A percentile compares a stretch with the other conserved stretches of the same genome.
These are phyloP conservation scores for Verticillium zaregamsianum DNA, from an alignment of 2,329 filamentous ascomycete genomes.

Conservation along the genomic window DNA sequence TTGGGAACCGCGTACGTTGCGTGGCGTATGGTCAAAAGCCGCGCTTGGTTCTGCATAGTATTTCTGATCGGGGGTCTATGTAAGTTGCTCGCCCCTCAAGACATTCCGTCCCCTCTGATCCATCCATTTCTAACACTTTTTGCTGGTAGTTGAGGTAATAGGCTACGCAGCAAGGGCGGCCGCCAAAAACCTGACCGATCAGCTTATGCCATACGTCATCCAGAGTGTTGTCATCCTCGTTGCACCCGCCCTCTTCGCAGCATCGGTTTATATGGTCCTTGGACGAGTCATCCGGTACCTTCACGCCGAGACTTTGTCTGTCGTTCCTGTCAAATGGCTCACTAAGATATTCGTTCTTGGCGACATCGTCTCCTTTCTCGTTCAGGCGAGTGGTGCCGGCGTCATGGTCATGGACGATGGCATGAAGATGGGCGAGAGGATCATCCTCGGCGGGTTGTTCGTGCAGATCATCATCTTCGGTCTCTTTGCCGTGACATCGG, in stretches of 20 bases:
- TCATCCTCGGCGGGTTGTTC: slow-evolving; percentile 52
- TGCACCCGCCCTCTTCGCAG: slow-evolving; percentile 42
- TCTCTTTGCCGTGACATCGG: slow-evolving; percentile 45
- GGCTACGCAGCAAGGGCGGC: slow-evolving; percentile 32
- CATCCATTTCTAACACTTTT: no score
- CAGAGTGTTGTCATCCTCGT: slow-evolving; percentile 40
- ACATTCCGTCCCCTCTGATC: no score
- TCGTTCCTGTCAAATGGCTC: slow-evolving; percentile 34
- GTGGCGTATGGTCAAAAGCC: slow-evolving; percentile 36
- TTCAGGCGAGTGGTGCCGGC: slow-evolving; percentile 43
- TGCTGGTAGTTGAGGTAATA: slow-evolving; percentile 33
- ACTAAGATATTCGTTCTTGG: slow-evolving; percentile 52
- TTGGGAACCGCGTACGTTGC: slow-evolving; percentile 29
- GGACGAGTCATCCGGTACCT: slow-evolving; percentile 36
- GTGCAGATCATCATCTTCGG: slow-evolving; percentile 56
- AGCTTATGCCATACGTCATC: slow-evolving; percentile 32
- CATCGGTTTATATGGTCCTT: slow-evolving; percentile 47
- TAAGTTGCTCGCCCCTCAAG: slow-evolving; percentile 22
- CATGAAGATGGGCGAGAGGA: slow-evolving; percentile 35
- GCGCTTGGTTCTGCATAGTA: slow-evolving; percentile 46
- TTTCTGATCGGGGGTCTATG: slow-evolving; percentile 43
- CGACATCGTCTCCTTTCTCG: slow-evolving; percentile 47
- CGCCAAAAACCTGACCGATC: slow-evolving; percentile 21
- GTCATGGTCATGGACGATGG: slow-evolving; percentile 20
- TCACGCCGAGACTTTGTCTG: slow-evolving; percentile 25